Evolutionary conservation across 2,329 filamentous ascomycete genomes (phyloP), one percentile per base, ranked within the genome.

Genomic region (Pseudocercospora macadamiae): DNA sequence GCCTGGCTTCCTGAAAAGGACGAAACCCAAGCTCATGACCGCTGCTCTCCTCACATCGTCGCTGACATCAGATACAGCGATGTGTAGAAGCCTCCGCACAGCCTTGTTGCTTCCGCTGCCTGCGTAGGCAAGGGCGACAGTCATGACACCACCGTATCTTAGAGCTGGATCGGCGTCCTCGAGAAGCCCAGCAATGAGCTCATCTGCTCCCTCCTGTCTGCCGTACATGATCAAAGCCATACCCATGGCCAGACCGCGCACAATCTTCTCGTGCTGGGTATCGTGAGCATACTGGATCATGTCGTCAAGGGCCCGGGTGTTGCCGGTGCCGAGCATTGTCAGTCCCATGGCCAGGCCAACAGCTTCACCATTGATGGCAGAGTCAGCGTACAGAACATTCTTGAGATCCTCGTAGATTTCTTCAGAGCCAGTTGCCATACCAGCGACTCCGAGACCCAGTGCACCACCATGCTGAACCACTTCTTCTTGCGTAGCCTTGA

Each of bases 171-270:
- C 93, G 1, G 95, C 90, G 68, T 99, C 95, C 64, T 91, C 92
- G 32, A 99, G 83, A 1, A 99, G 86, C 48, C 91, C 92, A 71
- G 96, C 93, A 66, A 99, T 96, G 68, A 97, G 85, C 71, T 95
- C 90, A 75, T 99, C 95, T 10, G 95, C 95, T 64, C 89, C 89
- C 76, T 99, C 95, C 77, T 97, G 93, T 60, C 92, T 89, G 48
- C 89, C 92, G 69, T 95, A 99, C 93, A 97, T 97, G 79, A 99
- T 96, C 60, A 99, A 82, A 9, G 95, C 92, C 91, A 99, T 97
- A 59, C 95, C 95, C 66, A 99, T 85, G 28, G 95, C 93, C 60
- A 97, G 86, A 73, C 95, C 95, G 51, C 95, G 91, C 21, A 99
- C 92, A 71, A 96, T 97, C 84, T 99, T 99, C 81, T 99, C 95